Conservation (phyloP, 202 grass and related monocot species). For the Cymbopogon flexuosus region DNA sequence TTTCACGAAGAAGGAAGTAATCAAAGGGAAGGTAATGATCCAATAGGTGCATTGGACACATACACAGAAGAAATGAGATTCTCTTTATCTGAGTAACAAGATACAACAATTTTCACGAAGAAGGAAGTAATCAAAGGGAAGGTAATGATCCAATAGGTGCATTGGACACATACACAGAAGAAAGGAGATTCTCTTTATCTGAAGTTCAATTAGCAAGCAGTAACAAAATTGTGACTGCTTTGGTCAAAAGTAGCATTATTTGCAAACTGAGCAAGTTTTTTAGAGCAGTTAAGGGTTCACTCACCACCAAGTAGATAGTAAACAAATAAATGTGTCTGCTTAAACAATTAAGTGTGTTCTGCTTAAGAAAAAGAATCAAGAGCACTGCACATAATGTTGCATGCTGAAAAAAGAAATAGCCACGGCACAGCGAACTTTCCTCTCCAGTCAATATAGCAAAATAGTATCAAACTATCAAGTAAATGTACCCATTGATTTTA, state of each 20-base stretch:
- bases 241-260: background rate
- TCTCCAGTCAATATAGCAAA: background rate
- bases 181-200: background rate
- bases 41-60: background rate
- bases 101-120: background rate
- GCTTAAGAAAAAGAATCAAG: background rate
- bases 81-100: background rate
- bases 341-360: background rate
- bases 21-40: background rate
- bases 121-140: background rate
- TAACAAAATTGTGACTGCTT: background rate
- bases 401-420: background rate
- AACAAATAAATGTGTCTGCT: background rate
- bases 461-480: slow-evolving; percentile 23
- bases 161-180: background rate
- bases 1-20: background rate
- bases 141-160: background rate
- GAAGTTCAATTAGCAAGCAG: background rate
- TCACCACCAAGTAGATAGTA: background rate
- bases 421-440: background rate
- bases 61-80: background rate
- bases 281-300: slow-evolving; percentile 3
- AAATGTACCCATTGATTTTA: background rate
- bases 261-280: slow-evolving; percentile 3
- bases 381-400: background rate